Percentiles rank a stretch among this genome's conserved stretches.
These are phyloP conservation scores for Lecanosticta acicola DNA, from an alignment of 2,329 filamentous ascomycete genomes.

Conservation along the genomic window DNA sequence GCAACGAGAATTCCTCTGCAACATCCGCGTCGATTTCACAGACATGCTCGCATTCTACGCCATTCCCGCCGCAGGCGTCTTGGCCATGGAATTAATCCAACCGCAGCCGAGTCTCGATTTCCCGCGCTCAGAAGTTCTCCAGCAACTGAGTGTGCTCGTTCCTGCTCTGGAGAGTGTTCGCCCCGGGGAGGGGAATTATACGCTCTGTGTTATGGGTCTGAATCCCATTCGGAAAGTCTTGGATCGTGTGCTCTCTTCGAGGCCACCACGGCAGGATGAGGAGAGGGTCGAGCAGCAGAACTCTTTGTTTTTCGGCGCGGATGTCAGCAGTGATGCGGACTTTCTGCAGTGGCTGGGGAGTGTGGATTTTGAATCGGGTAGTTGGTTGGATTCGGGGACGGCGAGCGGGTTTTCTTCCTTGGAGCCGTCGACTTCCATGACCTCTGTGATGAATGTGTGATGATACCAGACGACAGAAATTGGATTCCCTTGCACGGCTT, in stretches of 20 bases:
- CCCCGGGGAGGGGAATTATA: constrained; percentile 16
- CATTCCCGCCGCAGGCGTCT: constrained; percentile 16
- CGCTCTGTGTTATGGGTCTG: constrained; percentile 18
- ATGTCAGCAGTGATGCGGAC: constrained; percentile 18
- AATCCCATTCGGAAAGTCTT: constrained; percentile 19
- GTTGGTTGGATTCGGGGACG: constrained; percentile 6
- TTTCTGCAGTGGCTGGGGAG: constrained; percentile 19
- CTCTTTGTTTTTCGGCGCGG: constrained; percentile 9
- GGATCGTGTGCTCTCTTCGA: constrained; percentile 13
- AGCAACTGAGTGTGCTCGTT: constrained; percentile 17
- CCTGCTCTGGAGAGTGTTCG: constrained; percentile 14
- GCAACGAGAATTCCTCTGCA: constrained; percentile 12
- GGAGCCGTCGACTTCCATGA: neutral
- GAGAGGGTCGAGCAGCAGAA: neutral
- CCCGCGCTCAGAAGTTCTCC: constrained; percentile 15
- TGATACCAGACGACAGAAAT: no score
- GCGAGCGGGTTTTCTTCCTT: neutral
- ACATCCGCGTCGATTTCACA: constrained; percentile 16
- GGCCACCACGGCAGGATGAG: neutral
- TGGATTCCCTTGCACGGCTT: no score
- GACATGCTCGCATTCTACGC: constrained; percentile 17
- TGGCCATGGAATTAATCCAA: constrained; percentile 19
- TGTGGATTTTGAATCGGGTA: constrained; percentile 14
- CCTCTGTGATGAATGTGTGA: no score
- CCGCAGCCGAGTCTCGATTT: constrained; percentile 13